Conservation (phyloP, 2,329 filamentous ascomycete species). For the Colletotrichum tanaceti region DNA sequence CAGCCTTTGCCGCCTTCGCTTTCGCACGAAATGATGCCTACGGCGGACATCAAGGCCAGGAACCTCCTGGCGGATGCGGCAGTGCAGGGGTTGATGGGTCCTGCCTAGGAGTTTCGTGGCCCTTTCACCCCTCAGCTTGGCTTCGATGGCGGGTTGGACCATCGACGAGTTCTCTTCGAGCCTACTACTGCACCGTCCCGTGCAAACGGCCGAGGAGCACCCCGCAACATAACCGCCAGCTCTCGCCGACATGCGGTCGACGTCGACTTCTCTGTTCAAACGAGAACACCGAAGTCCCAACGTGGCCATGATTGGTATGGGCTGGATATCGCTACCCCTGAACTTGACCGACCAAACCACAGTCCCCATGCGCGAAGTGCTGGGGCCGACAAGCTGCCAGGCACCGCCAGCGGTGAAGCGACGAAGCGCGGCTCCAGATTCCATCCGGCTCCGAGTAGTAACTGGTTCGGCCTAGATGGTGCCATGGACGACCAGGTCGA, state of each 20-base stretch:
- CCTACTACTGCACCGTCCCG: slow-evolving; percentile 1
- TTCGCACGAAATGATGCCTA: slow-evolving; percentile 52
- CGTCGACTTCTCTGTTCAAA: not conserved
- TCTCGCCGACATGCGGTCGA: slow-evolving; percentile 6
- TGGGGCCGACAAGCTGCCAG: not conserved
- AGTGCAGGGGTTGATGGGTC: slow-evolving; percentile 45
- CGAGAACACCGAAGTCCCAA: slow-evolving; percentile 9
- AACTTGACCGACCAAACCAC: not conserved
- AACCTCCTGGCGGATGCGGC: slow-evolving; percentile 48
- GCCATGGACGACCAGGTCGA: slow-evolving; percentile 6
- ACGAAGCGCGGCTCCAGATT: slow-evolving; percentile 3
- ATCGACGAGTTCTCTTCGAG: slow-evolving; percentile 48
- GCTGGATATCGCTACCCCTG: slow-evolving; percentile 15
- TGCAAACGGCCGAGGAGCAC: not conserved
- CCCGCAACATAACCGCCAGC: not conserved
- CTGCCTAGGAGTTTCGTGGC: slow-evolving; percentile 52
- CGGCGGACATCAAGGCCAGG: slow-evolving; percentile 56
- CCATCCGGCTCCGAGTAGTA: slow-evolving; percentile 11
- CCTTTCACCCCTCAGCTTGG: slow-evolving; percentile 60
- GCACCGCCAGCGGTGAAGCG: not conserved
- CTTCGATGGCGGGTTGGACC: slow-evolving; percentile 59
- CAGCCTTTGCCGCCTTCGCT: slow-evolving; percentile 50
- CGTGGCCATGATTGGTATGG: slow-evolving; percentile 37
- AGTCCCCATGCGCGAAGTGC: not conserved
- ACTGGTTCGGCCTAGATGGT: slow-evolving; percentile 38